Evolutionary conservation across 805 yeast genomes (phyloP).

Genomic region (Saturnispora diversa): DNA sequence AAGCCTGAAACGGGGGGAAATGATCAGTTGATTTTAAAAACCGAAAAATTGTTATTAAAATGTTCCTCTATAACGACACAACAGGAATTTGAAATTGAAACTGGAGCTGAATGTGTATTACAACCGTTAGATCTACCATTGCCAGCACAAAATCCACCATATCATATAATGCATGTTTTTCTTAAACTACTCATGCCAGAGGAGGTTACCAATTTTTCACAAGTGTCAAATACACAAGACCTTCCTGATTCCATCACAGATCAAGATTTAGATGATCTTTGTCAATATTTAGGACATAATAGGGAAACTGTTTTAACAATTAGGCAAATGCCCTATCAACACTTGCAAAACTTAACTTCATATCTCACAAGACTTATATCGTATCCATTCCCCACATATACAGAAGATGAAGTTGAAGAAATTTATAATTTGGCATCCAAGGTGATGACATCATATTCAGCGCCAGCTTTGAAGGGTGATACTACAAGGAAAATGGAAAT

Average conservation of each 20-base stretch:
- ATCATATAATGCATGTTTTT: background rate
- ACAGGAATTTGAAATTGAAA: background rate
- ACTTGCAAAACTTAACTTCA: slow-evolving; percentile 32
- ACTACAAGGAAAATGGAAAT: slow-evolving; percentile 52
- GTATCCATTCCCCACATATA: slow-evolving; percentile 40
- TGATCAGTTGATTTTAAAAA: background rate
- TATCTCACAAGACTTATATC: slow-evolving; percentile 46
- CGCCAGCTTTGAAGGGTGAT: slow-evolving; percentile 75
- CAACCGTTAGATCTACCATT: slow-evolving; percentile 10
- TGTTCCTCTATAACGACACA: too few relatives aligned
- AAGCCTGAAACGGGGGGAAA: background rate
- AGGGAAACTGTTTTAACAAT: slow-evolving; percentile 3
- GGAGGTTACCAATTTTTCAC: slow-evolving; percentile 5
- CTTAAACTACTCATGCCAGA: slow-evolving; percentile 2
- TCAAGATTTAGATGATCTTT: background rate
- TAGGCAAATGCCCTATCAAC: slow-evolving; percentile 1
- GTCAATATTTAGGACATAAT: background rate
- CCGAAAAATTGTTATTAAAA: background rate
- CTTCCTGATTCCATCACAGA: background rate
- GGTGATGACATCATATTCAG: slow-evolving; percentile 73
- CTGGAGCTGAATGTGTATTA: background rate
- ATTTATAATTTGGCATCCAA: slow-evolving; percentile 51
- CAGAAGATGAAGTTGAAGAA: slow-evolving; percentile 28
- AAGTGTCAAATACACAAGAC: background rate
- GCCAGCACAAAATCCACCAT: slow-evolving; percentile 3